Base-by-base conservation (phyloP, 371 early-diverging fungal species). In the Mucor racemosus region DNA sequence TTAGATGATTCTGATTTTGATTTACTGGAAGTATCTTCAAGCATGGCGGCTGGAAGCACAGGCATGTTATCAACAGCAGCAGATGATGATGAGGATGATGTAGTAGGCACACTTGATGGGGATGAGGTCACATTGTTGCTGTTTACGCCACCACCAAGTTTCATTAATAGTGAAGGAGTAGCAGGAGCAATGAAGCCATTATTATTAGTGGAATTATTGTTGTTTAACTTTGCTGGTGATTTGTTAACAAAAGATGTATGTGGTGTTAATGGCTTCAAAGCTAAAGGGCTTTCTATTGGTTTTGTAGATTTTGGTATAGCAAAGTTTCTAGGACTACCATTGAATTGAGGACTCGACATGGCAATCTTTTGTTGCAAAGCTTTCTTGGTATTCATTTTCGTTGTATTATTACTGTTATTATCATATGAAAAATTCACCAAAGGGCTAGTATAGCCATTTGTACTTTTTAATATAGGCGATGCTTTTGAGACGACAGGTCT, bases 131-230 rank as follows among this genome's bases (percentile, higher is more conserved):
- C 10, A 14, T 71, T 68, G 26, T 67, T 42, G 11, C 64, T 74
- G 9, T 64, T 70, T 35, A 66, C 65, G 6, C 83, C 84, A 3
- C 77, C 73, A 19, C 86, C 85, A 8, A 90, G 50, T 46, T 86
- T 86, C 90, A 90, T 90, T 17, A 91, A 63, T 7, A 88, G 78
- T 1, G 86, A 86, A 4, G 90, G 91, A 0, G 90, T 92, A 11
- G 88, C 88, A 70, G 72, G 57, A 56, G 78, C 72, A 58, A 65
- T 69, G 62, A 80, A 58, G 57, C 54, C 1, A 39, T 56, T n/a
- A 26, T 59, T 63, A 35, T 10, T 26, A 26, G 21, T 50, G 11
- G 50, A 50, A 57, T 35, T 64, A 10, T 38, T 63, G 58, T 55
- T 54, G 35, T n/a, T 48, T 39, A 71, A 8, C 62, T 53, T 39